phyloP scores from a whole-genome alignment of 805 yeast species.

The Candida palmyrensis region DNA sequence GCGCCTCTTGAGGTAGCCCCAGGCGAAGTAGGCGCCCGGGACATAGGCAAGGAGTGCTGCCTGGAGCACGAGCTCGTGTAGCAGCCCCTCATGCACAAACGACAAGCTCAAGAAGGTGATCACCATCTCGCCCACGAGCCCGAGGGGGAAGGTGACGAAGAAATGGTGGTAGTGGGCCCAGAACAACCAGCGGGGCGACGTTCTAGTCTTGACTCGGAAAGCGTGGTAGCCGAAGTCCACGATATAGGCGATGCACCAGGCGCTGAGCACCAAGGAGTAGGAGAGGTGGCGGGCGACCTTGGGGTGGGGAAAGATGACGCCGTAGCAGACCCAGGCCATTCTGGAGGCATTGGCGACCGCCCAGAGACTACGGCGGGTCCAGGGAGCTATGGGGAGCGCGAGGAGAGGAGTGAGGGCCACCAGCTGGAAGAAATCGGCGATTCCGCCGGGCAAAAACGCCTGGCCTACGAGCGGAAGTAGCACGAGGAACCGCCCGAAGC shows the following conservation, averaged over 20 bases:
- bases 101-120: slow-evolving; percentile 31
- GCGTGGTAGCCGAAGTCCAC: slow-evolving; percentile 31
- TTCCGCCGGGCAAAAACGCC: slow-evolving; percentile 63
- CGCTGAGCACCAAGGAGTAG: slow-evolving; percentile 31
- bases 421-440: slow-evolving; percentile 57
- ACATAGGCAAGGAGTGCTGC: slow-evolving; percentile 24
- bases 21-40: slow-evolving; percentile 31
- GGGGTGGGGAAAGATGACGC: slow-evolving; percentile 38
- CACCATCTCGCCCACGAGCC: slow-evolving; percentile 29
- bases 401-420: slow-evolving; percentile 27
- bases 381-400: slow-evolving; percentile 1
- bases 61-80: slow-evolving; percentile 22
- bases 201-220: slow-evolving; percentile 29
- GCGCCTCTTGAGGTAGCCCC: slow-evolving; percentile 24
- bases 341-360: slow-evolving; percentile 21
- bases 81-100: slow-evolving; percentile 19
- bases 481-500: slow-evolving; percentile 43
- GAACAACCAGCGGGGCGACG: slow-evolving; percentile 30
- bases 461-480: slow-evolving; percentile 63
- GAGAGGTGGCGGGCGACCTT: slow-evolving; percentile 37
- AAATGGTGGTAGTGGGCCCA: slow-evolving; percentile 32
- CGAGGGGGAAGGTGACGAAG: slow-evolving; percentile 29
- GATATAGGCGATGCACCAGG: slow-evolving; percentile 31
- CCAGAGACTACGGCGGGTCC: slow-evolving; percentile 18
- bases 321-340: slow-evolving; percentile 37